These are phyloP conservation scores for Dryadomyces quercus-mongolicae DNA, from an alignment of 2,329 filamentous ascomycete genomes.

Conservation along the genomic window DNA sequence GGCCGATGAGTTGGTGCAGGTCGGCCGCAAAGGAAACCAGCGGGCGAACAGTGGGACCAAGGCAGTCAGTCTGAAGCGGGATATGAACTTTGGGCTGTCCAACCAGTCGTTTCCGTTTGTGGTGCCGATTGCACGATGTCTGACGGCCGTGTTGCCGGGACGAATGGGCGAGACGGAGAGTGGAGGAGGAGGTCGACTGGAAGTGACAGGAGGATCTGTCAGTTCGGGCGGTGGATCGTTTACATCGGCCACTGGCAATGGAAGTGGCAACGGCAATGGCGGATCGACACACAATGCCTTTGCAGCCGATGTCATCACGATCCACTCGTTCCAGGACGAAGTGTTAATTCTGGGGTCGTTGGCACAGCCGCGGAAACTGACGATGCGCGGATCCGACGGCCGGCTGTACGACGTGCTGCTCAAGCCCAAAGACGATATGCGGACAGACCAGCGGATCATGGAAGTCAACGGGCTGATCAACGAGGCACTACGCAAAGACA, in stretches of 20 bases:
- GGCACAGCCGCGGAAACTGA: conserved; percentile 83
- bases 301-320: conserved; percentile 72
- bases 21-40: conserved; percentile 56
- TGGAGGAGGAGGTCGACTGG: neutral
- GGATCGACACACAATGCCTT: conserved; percentile 69
- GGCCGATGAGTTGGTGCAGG: conserved; percentile 33
- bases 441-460: conserved; percentile 96
- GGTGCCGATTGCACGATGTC: conserved; percentile 74
- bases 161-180: neutral
- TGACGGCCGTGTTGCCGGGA: conserved; percentile 67
- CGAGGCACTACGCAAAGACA: conserved; percentile 78
- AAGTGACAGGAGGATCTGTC: too few species aligned
- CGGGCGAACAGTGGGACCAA: conserved; percentile 62
- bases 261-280: conserved; percentile 22
- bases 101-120: conserved; percentile 74
- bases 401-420: conserved; percentile 81
- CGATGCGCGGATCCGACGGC: conserved; percentile 78
- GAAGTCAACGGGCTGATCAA: conserved; percentile 99
- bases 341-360: conserved; percentile 84
- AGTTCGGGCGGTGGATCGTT: too few species aligned
- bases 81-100: conserved; percentile 77
- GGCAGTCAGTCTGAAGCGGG: conserved; percentile 59
- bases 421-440: conserved; percentile 95
- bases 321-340: conserved; percentile 70
- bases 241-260: too few species aligned